Evolutionary conservation across 2,329 filamentous ascomycete species (phyloP).

Genomic region (Sporothrix schenckii): DNA sequence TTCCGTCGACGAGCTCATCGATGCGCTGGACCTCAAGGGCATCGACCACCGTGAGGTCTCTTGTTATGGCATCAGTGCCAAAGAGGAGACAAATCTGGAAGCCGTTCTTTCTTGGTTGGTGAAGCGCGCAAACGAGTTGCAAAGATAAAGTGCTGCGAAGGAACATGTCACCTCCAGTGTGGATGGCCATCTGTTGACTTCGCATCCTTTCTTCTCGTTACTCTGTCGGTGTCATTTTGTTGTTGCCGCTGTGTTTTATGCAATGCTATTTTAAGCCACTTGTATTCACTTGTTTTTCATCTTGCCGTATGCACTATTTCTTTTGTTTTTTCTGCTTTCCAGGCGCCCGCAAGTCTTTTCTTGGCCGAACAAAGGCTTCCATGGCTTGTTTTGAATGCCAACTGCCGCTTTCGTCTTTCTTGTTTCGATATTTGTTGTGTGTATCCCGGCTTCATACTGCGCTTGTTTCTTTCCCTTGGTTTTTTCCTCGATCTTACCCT

Average conservation of each 20-base stretch:
- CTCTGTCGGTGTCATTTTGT: background rate
- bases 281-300: constrained; percentile 14
- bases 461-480: background rate
- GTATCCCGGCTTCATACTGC: constrained; percentile 7
- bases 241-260: background rate
- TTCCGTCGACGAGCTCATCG: constrained; percentile 93
- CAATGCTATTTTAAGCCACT: constrained; percentile 7
- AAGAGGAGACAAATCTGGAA: constrained; percentile 98
- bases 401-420: background rate
- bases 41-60: constrained; percentile 93
- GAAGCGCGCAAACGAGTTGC: constrained; percentile 66
- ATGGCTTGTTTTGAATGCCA: constrained; percentile 5
- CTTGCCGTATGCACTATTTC: background rate
- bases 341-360: background rate
- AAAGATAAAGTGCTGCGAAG: constrained; percentile 57
- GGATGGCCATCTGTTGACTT: background rate
- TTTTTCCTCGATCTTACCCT: background rate
- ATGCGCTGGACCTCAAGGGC: constrained; percentile 83
- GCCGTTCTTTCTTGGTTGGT: constrained; percentile 97
- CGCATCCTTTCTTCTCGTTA: constrained; percentile 7
- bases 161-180: background rate
- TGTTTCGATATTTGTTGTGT: background rate
- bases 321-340: background rate
- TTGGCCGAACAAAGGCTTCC: background rate
- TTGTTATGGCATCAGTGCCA: constrained; percentile 98